phyloP scores from a whole-genome alignment of 805 yeast genomes.

The Starmerella asiatica region DNA sequence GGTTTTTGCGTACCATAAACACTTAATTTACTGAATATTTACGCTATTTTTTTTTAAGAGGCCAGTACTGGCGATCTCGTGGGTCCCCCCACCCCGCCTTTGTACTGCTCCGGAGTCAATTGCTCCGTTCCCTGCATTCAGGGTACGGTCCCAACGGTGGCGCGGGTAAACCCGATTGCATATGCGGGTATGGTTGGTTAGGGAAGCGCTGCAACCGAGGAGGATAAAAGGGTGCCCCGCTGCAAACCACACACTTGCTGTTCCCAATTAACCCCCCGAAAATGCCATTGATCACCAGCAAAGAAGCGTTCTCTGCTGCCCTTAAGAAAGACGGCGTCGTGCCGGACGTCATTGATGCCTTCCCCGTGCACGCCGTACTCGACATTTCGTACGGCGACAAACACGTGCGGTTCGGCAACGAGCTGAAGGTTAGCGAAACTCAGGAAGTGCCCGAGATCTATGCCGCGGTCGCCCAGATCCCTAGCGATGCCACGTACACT shows the following conservation, averaged over 20 bases:
- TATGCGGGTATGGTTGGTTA: too few species aligned
- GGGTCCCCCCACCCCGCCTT: too few species aligned
- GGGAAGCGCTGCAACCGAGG: too few species aligned
- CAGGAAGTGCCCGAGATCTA: slow-evolving; percentile 55
- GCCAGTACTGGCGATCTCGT: too few species aligned
- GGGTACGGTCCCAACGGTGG: too few species aligned
- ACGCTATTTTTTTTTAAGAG: too few species aligned
- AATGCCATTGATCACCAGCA: slow-evolving; percentile 26
- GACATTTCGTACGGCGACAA: slow-evolving; percentile 47
- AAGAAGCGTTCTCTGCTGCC: slow-evolving; percentile 27
- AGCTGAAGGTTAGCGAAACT: slow-evolving; percentile 49
- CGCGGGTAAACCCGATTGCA: too few species aligned
- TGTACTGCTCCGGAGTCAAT: too few species aligned
- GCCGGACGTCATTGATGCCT: slow-evolving; percentile 31
- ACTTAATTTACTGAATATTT: too few species aligned
- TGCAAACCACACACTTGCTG: not conserved
- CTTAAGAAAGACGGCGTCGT: slow-evolving; percentile 32
- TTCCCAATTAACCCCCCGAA: not conserved
- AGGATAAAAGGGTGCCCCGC: not conserved
- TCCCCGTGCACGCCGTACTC: slow-evolving; percentile 31
- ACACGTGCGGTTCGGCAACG: slow-evolving; percentile 71
- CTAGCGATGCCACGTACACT: slow-evolving; percentile 45
- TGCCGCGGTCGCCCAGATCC: slow-evolving; percentile 43
- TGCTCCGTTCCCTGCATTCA: too few species aligned
- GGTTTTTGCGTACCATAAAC: too few species aligned